These are phyloP conservation scores for Brassica cretica DNA, from an alignment of 345 rosid species.

Conservation along the genomic window DNA sequence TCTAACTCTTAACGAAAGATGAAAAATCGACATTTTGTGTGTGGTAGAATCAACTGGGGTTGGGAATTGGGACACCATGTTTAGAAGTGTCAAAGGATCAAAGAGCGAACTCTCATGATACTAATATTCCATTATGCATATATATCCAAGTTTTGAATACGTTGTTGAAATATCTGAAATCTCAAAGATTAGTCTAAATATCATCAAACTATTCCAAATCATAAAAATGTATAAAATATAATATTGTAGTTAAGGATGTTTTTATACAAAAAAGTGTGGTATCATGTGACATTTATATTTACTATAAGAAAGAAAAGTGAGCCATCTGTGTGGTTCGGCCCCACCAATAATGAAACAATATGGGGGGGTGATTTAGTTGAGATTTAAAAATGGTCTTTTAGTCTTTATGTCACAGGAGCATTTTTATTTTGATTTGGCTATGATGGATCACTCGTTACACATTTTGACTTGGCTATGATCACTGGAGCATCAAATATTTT, in stretches of 20 bases:
- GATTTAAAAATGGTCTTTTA: neutral
- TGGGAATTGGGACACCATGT: neutral
- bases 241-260: constrained; percentile 4
- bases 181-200: neutral
- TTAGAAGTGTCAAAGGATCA: neutral
- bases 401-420: neutral
- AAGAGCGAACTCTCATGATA: neutral
- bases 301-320: constrained; percentile 29
- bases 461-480: constrained; percentile 15
- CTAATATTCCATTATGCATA: neutral
- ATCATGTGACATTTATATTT: constrained; percentile 28
- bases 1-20: neutral
- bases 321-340: constrained; percentile 27
- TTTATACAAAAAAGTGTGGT: constrained; percentile 7
- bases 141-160: neutral
- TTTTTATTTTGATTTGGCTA: neutral
- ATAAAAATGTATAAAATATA: neutral
- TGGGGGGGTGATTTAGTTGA: constrained; percentile 11
- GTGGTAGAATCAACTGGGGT: neutral
- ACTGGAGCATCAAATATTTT: neutral
- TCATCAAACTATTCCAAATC: neutral
- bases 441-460: neutral
- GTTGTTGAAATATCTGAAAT: neutral
- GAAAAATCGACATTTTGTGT: neutral
- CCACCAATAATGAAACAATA: constrained; percentile 15